phyloP scores from a whole-genome alignment of 163 green algal genomes.

The Chloroidium sp. region DNA sequence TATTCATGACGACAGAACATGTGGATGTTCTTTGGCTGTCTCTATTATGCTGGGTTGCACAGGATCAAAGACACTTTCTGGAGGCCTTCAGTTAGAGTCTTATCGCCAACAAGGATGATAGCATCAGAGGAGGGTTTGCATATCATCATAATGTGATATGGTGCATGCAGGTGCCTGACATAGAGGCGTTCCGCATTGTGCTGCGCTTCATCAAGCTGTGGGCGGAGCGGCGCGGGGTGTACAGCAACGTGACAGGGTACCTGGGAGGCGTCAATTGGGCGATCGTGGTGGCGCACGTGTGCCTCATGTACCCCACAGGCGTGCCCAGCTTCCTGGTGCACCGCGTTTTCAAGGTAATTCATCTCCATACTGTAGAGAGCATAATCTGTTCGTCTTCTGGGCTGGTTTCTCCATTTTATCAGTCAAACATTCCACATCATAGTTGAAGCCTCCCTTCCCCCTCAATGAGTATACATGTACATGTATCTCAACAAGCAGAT shows the following conservation, averaged over 20 bases:
- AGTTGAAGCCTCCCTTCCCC: no score
- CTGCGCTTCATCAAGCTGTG: conserved; percentile 89
- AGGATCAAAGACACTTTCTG: background rate
- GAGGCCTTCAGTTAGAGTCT: background rate
- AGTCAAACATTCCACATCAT: no score
- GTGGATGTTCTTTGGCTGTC: no score
- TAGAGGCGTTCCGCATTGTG: conserved; percentile 52
- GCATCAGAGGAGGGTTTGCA: background rate
- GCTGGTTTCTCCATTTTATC: no score
- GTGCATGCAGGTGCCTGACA: conserved; percentile 23
- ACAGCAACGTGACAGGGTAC: conserved; percentile 72
- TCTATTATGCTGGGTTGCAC: no score
- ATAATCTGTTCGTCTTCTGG: no score
- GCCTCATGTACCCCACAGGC: conserved; percentile 84
- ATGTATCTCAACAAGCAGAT: no score
- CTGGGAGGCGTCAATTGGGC: conserved; percentile 97
- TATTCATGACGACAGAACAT: no score
- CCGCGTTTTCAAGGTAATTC: conserved; percentile 74
- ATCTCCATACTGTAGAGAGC: no score
- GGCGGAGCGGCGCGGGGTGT: conserved; percentile 73
- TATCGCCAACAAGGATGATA: background rate
- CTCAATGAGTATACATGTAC: no score
- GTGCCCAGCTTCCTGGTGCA: conserved; percentile 55
- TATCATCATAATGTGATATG: background rate
- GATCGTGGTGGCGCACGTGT: conserved; percentile 86